Conservation (phyloP, 257 asterid species). For the Striga asiatica region DNA sequence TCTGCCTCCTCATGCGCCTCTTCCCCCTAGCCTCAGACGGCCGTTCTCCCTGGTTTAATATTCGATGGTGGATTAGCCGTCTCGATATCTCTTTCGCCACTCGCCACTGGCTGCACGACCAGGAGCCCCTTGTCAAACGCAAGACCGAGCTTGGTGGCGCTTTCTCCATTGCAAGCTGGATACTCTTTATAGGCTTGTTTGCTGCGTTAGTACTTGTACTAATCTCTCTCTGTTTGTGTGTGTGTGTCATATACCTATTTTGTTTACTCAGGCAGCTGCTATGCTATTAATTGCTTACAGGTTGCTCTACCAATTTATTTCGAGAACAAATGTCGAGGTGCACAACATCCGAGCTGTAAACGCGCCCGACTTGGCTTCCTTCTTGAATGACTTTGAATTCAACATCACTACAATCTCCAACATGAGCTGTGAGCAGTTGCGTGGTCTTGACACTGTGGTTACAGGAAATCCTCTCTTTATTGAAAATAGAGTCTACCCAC, state of each 20-base stretch:
- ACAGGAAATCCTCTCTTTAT: slow-evolving; percentile 52
- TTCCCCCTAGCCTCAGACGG: slow-evolving; percentile 54
- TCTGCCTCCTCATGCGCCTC: slow-evolving; percentile 58
- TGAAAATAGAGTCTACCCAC: slow-evolving; percentile 52
- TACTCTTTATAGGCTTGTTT: slow-evolving; percentile 78
- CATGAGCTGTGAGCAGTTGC: slow-evolving; percentile 83
- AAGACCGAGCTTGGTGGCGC: slow-evolving; percentile 96
- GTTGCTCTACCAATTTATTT: slow-evolving; percentile 81
- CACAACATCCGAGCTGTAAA: slow-evolving; percentile 76
- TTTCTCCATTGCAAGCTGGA: slow-evolving; percentile 84
- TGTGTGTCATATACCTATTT: not conserved
- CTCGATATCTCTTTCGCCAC: slow-evolving; percentile 73
- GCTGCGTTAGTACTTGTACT: slow-evolving; percentile 71
- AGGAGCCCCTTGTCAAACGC: slow-evolving; percentile 61
- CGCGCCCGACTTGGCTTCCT: slow-evolving; percentile 69
- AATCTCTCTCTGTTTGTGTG: not conserved
- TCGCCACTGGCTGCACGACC: slow-evolving; percentile 86
- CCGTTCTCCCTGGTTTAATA: slow-evolving; percentile 57
- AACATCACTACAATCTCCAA: slow-evolving; percentile 77
- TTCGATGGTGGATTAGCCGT: slow-evolving; percentile 95
- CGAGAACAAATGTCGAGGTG: slow-evolving; percentile 79
- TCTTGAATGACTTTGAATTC: slow-evolving; percentile 66
- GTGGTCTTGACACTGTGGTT: slow-evolving; percentile 71
- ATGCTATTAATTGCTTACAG: slow-evolving; percentile 44
- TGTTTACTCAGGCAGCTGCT: slow-evolving; percentile 11